These are phyloP conservation scores for Dillenia suffruticosa DNA, from an alignment of 164 flowering plant species.

Conservation along the genomic window DNA sequence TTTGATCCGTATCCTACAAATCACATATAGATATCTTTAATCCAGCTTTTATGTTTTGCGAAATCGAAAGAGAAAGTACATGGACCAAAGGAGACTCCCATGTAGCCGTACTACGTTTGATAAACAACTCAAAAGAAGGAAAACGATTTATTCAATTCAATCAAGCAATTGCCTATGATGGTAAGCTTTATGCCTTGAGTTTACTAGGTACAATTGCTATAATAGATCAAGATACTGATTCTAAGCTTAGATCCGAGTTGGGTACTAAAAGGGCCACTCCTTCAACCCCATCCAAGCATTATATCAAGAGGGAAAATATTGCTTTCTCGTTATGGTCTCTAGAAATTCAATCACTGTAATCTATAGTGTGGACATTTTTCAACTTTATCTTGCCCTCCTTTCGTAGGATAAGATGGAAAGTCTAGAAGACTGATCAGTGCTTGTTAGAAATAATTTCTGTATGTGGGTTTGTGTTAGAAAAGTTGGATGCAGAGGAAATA, in stretches of 20 bases:
- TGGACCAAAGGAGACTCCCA: slow-evolving; percentile 5
- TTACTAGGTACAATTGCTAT: slow-evolving; percentile 26
- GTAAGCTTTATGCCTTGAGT: slow-evolving; percentile 25
- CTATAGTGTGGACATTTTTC: slow-evolving; percentile 11
- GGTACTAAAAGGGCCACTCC: slow-evolving; percentile 15
- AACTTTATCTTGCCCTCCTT: slow-evolving; percentile 2
- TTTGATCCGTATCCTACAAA: not conserved
- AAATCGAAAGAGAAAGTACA: not conserved
- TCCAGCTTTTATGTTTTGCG: slow-evolving; percentile 8
- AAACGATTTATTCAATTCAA: slow-evolving; percentile 10
- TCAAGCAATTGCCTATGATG: slow-evolving; percentile 13
- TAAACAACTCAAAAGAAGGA: not conserved
- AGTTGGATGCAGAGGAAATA: slow-evolving; percentile 11
- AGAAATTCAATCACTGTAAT: not conserved
- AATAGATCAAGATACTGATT: slow-evolving; percentile 4
- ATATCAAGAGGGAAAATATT: slow-evolving; percentile 17
- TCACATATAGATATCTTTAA: not conserved
- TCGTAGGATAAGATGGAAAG: slow-evolving; percentile 15
- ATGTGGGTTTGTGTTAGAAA: slow-evolving; percentile 8
- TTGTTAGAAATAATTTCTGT: slow-evolving; percentile 14
- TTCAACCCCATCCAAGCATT: slow-evolving; percentile 1
- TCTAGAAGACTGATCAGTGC: slow-evolving; percentile 15
- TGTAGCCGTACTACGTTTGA: slow-evolving; percentile 8
- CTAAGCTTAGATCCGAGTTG: slow-evolving; percentile 1
- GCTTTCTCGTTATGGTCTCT: slow-evolving; percentile 11